These are phyloP conservation scores for Chytriomyces confervae DNA, from an alignment of 192 early-diverging fungal genomes.

Conservation along the genomic window DNA sequence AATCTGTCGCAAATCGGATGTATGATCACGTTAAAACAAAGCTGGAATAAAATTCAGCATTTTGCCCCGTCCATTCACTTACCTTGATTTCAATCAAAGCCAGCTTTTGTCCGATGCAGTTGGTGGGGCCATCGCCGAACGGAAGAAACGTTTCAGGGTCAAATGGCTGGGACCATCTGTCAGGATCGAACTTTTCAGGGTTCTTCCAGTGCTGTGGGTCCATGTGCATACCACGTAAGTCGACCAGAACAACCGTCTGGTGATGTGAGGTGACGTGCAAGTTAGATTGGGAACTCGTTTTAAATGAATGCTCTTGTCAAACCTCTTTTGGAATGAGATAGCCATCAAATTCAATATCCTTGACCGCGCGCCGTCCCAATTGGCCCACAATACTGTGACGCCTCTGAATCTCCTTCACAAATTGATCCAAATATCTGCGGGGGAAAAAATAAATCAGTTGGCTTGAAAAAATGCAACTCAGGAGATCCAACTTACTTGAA, in stretches of 20 bases:
- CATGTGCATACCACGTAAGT: conserved; percentile 43
- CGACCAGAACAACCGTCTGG: conserved; percentile 31
- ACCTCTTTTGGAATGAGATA: too few species aligned
- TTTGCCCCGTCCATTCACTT: too few species aligned
- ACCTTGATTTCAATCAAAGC: conserved; percentile 48
- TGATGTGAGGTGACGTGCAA: conserved; percentile 20
- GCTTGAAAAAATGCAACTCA: too few species aligned
- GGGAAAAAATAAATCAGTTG: not conserved
- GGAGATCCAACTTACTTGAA: too few species aligned
- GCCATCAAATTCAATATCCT: conserved; percentile 38
- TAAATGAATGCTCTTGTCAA: too few species aligned
- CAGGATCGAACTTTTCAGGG: conserved; percentile 47
- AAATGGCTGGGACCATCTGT: conserved; percentile 40
- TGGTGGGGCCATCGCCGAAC: conserved; percentile 49
- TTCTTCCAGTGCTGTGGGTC: conserved; percentile 38
- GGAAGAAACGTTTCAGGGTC: conserved; percentile 49
- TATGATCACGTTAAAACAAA: too few species aligned
- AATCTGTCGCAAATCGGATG: not conserved
- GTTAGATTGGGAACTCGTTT: too few species aligned
- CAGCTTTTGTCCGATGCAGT: conserved; percentile 57
- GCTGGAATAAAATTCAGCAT: too few species aligned
- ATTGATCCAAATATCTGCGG: conserved; percentile 45
- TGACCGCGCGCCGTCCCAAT: not conserved
- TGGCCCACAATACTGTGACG: conserved; percentile 41
- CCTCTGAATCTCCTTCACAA: conserved; percentile 50